phyloP scores from a whole-genome alignment of 2,329 filamentous ascomycete species.

The Sphaerulina musiva region DNA sequence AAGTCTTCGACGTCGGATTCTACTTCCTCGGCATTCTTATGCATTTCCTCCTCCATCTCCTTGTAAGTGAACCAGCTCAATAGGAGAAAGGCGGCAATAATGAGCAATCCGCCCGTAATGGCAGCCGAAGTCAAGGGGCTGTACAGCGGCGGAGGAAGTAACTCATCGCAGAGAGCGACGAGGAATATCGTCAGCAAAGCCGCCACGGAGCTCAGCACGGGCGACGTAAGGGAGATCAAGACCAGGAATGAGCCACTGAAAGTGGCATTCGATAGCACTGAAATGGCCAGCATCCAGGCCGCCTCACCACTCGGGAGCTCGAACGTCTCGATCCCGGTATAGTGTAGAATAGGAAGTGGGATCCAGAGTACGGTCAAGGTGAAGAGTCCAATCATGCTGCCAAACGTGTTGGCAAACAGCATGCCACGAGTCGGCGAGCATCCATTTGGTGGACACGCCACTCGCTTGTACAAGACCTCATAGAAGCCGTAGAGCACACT shows the following conservation, averaged over 20 bases:
- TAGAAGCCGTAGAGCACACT: conserved; percentile 94
- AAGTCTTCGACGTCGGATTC: conserved; percentile 41
- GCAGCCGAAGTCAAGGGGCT: conserved; percentile 67
- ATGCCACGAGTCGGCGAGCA: conserved; percentile 79
- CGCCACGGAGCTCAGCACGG: conserved; percentile 78
- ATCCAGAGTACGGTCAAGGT: conserved; percentile 87
- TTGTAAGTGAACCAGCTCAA: conserved; percentile 86
- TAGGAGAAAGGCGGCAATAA: conserved; percentile 80
- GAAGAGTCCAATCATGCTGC: conserved; percentile 77
- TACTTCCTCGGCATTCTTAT: conserved; percentile 47
- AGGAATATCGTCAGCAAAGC: conserved; percentile 94
- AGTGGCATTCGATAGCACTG: conserved; percentile 77
- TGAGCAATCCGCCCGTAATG: conserved; percentile 74
- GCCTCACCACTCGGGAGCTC: conserved; percentile 71
- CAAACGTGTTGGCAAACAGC: conserved; percentile 91
- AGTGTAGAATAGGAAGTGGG: conserved; percentile 76
- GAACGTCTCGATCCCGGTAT: conserved; percentile 72
- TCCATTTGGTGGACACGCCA: conserved; percentile 87
- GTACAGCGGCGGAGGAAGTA: conserved; percentile 63
- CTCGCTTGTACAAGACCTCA: conserved; percentile 91
- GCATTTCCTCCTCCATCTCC: conserved; percentile 81
- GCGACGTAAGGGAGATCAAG: conserved; percentile 84
- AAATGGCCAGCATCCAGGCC: conserved; percentile 71
- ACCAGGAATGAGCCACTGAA: conserved; percentile 93
- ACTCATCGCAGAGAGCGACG: conserved; percentile 85